Evolutionary conservation across 139 green algal species (phyloP), one percentile per base, ranked within the genome.

Genomic region (Astrephomene gubernaculifera): DNA sequence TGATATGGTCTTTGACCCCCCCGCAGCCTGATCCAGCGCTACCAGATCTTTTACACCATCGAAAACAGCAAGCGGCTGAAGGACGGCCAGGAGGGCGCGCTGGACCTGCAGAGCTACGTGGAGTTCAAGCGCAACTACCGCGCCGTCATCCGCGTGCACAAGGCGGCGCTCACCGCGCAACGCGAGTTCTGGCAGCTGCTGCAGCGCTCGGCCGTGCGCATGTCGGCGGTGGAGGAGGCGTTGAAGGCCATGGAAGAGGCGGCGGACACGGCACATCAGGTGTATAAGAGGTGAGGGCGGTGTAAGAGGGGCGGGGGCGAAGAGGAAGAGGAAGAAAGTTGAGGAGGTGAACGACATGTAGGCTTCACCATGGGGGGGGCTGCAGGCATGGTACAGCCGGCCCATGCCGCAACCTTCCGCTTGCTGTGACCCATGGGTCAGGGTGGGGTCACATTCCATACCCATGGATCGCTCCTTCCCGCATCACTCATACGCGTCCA

Each of bases 51-150:
- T 64, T 60, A 31, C 57, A 89, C 78, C 24, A 31, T 65, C 41
- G 68, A 85, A 54, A 75, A 53, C 41, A 75, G 45, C 78, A 89
- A 89, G 68, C 54, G 69, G 31, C 75, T 89, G 35, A 86, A 81
- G 53, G 85, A 89, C 49, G 75, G 65, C 29, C 71, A 75, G 31
- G 85, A 89, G 27, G 53, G 65, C 0, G 45, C 45, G 53, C 71
- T 85, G 68, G 85, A 89, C 70, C 76, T 89, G 35, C 85, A 89
- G 72, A 65, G 75, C 25, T 89, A 89, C 54, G 69, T 89, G 25
- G 85, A 89, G 76, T 85, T 89, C 64, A 89, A 86, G 76, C 53
- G 74, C 14, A 88, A 84, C 73, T 83, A 67, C 73, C 63, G 85
- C 33, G 79, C 79, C 31, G 76, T 89, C 17, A 49, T 75, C 27